Evolutionary conservation across 495 filamentous ascomycete species (phyloP), one percentile per base, ranked within the genome.

Genomic region (Aspergillus nanangensis): DNA sequence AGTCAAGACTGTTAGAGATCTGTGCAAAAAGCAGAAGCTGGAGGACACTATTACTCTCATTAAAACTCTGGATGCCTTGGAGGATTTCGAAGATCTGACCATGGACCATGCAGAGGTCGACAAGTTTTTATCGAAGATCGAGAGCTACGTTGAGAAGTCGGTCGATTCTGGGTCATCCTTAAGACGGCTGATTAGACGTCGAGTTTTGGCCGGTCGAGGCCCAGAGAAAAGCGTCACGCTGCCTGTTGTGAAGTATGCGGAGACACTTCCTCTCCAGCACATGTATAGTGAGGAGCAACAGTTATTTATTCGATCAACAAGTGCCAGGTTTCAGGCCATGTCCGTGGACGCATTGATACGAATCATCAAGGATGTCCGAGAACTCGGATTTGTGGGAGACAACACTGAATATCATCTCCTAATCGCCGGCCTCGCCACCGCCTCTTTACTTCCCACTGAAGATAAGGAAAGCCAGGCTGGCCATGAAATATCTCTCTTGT

Each of bases 81-180:
- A 72, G 42, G 71, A 71, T 37, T 72, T 74, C 33, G 69, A 74
- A 41, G 70, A 71, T 37, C 47, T 72, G 13, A 61, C 61, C 13
- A 53, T 51, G 11, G 60, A 64, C 44, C 62, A 69, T 44, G 52
- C 51, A 8, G 63, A 70, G 32, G 62, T 72, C 25, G 64, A 66
- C 25, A 71, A 66, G 33, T 67, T 65, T 44, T 27, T 70, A 37
- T 57, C 55, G 29, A 67, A 66, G 48, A 68, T 72, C 24, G 65
- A 69, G 44, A 58, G 51, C 33, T 66, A 67, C 44, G 61, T 70
- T 41, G 63, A 67, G 35, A 65, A 62, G 56, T 67, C 68, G 19
- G 48, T 62, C 21, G 66, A 70, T 33, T 66, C 64, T 4, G 62
- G 36, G 2, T 61, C 62, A 8, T 64, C 69, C 17, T 56, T 60